Base-by-base conservation (phyloP, 2,329 filamentous ascomycete species). In the Pestalotiopsis sp. region DNA sequence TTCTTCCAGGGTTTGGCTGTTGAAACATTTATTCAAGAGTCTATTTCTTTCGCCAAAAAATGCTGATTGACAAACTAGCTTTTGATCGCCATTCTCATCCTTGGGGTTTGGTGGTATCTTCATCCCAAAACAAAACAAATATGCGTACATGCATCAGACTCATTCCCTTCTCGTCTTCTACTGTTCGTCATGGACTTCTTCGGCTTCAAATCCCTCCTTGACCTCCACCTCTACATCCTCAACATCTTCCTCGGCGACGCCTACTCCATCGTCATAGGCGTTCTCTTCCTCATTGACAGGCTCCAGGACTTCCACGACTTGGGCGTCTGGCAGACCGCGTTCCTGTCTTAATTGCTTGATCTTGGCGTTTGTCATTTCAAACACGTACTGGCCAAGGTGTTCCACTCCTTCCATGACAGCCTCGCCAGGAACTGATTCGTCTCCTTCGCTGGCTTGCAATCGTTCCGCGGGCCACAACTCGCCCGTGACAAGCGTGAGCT, bases 351-450 rank as follows among this genome's bases (percentile, higher is more conserved):
- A 71, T 75, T 88, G 85, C 75, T 84, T 80, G 45, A 88, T 72
- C 75, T 81, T 85, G 1, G 86, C 88, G 61, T 92, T 88, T 3
- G 94, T 97, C 94, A 99, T 99, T 80, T 99, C 93, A 78, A 90
- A 97, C 25, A 99, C 95, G 79, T 98, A 99, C 81, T 97, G 92
- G 0, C 96, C 96, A 45, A 99, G 81, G 82, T 99, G 96, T 83
- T 99, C 95, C 1, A 98, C 91, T 41, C 92, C 89, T 74, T 95
- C 93, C 93, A 99, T 98, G 23, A 89, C 85, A 1, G 90, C 91
- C 74, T 88, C 86, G 13, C 86, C 86, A 2, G 85, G 81, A 6
- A 88, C 82, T 6, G 83, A 77, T 6, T 85, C 83, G 20, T 84
- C 85, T 9, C 84, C 83, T 20, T 77, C 79, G 61, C 85, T 84